Base-by-base conservation (phyloP, 2,329 filamentous ascomycete species). In the Penicillium sp. region DNA sequence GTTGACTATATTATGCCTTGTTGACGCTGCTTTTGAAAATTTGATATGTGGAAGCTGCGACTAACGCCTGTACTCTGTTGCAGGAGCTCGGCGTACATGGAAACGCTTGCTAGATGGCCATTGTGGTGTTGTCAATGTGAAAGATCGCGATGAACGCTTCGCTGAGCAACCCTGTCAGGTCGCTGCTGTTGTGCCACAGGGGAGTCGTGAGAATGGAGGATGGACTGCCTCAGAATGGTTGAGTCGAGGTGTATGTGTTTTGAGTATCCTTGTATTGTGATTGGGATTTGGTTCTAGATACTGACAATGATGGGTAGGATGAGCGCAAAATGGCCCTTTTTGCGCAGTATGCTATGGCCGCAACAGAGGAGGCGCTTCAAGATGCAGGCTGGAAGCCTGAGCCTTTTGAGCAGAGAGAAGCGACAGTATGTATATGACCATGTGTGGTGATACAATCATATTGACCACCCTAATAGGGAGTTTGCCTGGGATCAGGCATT, bases 401-500 rank as follows among this genome's bases (percentile, higher is more conserved):
- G 5, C 74, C 69, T 4, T 77, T 80, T 16, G 80, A 85, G 23
- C 84, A 92, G 53, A 80, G 82, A 23, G 89, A 96, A 67, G 81
- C 81, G 51, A 96, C 92, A 0, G 83, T 84, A 73, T 47, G 73
- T 58, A 27, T 26, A n/a, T 11, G 10, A 18, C 7, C 7, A 11
- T 40, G 56, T 35, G 59, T 40, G 59, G 13, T 43, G 27, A n/a
- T 19, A 14, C 4, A 3, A 18, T 9, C 23, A 7, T 27, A n/a
- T 27, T 41, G 13, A 49, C 4, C 4, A 34, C 14, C 5, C n/a
- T 7, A 11, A 40, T 55, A 84, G 82, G 94, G 94, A 0, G 89
- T 99, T 1, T 96, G 93, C 67, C 80, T 99, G 38, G 94, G 94
- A 2, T 97, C 93, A 61, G 94, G 94, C 1, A 97, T 99, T 65